These are phyloP conservation scores for Cercospora berteroae DNA, from an alignment of 2,329 filamentous ascomycete genomes.

Conservation along the genomic window DNA sequence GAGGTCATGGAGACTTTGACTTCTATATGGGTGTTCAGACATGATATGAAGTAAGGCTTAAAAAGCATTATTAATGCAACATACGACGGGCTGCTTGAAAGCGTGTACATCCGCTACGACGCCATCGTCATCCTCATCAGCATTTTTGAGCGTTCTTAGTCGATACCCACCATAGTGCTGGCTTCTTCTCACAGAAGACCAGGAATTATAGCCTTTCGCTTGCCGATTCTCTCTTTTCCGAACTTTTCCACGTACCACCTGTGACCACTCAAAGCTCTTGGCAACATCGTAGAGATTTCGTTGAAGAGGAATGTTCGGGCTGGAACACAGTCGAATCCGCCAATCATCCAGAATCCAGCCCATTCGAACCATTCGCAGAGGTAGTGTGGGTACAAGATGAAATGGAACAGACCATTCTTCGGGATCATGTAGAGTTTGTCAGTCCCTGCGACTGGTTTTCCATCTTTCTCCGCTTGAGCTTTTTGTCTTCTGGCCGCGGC, in stretches of 20 bases:
- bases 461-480: slow-evolving; percentile 46
- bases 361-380: slow-evolving; percentile 97
- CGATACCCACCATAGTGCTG: neutral
- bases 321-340: slow-evolving; percentile 64
- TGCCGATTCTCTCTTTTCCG: slow-evolving; percentile 74
- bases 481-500: slow-evolving; percentile 62
- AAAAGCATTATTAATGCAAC: neutral
- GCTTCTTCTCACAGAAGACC: slow-evolving; percentile 47
- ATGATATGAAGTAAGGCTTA: slow-evolving; percentile 3
- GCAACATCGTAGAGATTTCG: slow-evolving; percentile 85
- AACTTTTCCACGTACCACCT: slow-evolving; percentile 87
- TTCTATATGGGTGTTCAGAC: slow-evolving; percentile 59
- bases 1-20: slow-evolving; percentile 71
- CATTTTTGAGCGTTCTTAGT: slow-evolving; percentile 3
- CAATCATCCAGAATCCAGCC: slow-evolving; percentile 80
- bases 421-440: slow-evolving; percentile 88
- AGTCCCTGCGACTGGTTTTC: slow-evolving; percentile 52
- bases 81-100: neutral
- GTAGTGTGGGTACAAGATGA: slow-evolving; percentile 88
- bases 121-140: neutral
- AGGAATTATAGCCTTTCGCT: slow-evolving; percentile 71
- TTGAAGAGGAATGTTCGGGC: slow-evolving; percentile 81
- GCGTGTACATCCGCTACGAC: neutral
- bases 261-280: slow-evolving; percentile 75
- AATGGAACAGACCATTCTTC: slow-evolving; percentile 75